Base-by-base conservation (phyloP, 2,329 filamentous ascomycete species). In the Beauveria brongniartii region DNA sequence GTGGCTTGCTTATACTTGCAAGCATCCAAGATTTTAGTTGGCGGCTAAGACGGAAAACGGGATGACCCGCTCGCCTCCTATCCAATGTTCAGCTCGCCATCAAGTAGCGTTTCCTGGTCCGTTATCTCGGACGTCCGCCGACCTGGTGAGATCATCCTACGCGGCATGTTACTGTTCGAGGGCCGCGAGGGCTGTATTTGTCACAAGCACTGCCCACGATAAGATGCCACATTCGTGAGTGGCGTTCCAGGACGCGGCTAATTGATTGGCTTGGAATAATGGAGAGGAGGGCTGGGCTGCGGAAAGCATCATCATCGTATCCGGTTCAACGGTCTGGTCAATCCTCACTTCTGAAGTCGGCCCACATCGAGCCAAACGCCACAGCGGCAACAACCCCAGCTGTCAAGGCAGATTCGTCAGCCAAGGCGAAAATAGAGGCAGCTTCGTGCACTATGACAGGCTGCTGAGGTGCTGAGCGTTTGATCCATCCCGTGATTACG, bases 361-460 rank as follows among this genome's bases (percentile, higher is more conserved):
- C 55, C 55, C 46, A 58, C 55, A 43, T 43, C n/a, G 55, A 28
- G 22, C 30, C 34, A 51, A 43, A 51, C 46, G 55, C 55, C 55
- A 58, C 37, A 14, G 24, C 47, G 55, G 55, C 44, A 20, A 50
- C 16, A 14, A 41, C 26, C 28, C 37, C 16, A 51, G 44, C 34
- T n/a, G 9, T 58, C 55, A 50, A 50, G 55, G 55, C 55, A 51
- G 55, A 58, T 51, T 58, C 43, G 22, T 58, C 55, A 58, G 55
- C 55, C 55, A 22, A 34, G 34, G 22, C 20, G 2, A 43, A 30
- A 30, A 41, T 41, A 26, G 34, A 51, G 34, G 24, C 24, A 30
- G 24, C 47, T 20, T 30, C 16, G 41, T 5, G 37, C 55, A 40
- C 12, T 9, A 26, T 26, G 10, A 50, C 43, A 43, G 55, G 55